Evolutionary conservation across 352 stramenopile species (phyloP).

Genomic region (Phytophthora meadii): DNA sequence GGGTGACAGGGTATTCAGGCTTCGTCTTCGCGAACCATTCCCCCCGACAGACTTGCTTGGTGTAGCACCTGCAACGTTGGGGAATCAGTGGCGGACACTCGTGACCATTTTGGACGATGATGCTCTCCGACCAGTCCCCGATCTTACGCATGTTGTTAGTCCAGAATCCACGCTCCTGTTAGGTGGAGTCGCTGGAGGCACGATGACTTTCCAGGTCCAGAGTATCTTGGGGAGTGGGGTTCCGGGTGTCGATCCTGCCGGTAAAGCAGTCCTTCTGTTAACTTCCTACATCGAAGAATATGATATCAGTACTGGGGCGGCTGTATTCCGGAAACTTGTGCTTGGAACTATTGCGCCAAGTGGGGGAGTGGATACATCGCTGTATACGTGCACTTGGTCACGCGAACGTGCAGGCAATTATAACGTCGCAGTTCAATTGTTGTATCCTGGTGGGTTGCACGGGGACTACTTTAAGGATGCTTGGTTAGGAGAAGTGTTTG

Average conservation of each 20-base stretch:
- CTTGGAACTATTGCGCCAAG: constrained; percentile 22
- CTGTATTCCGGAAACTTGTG: constrained; percentile 17
- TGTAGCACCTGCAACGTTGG: constrained; percentile 42
- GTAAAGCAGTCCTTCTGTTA: constrained; percentile 27
- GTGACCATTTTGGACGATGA: constrained; percentile 85
- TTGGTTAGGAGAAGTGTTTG: constrained; percentile 50
- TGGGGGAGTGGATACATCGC: constrained; percentile 20
- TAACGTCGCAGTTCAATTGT: constrained; percentile 57
- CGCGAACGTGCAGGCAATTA: constrained; percentile 54
- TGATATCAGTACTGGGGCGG: constrained; percentile 17
- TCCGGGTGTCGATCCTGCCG: constrained; percentile 19
- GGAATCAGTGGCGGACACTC: constrained; percentile 65
- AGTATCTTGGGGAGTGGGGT: constrained; percentile 53
- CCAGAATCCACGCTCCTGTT: constrained; percentile 31
- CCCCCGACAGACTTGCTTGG: constrained; percentile 21
- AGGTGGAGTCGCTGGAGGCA: constrained; percentile 49
- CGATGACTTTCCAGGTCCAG: constrained; percentile 63
- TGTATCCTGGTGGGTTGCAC: constrained; percentile 63
- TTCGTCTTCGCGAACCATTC: constrained; percentile 55
- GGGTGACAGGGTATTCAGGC: constrained; percentile 69
- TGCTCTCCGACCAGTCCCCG: constrained; percentile 40
- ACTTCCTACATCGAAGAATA: constrained; percentile 36
- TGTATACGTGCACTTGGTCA: constrained; percentile 53
- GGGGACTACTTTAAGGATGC: constrained; percentile 76
- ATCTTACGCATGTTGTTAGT: constrained; percentile 45